Evolutionary conservation across 2,329 filamentous ascomycete species (phyloP).

Genomic region (Nemania sp.): DNA sequence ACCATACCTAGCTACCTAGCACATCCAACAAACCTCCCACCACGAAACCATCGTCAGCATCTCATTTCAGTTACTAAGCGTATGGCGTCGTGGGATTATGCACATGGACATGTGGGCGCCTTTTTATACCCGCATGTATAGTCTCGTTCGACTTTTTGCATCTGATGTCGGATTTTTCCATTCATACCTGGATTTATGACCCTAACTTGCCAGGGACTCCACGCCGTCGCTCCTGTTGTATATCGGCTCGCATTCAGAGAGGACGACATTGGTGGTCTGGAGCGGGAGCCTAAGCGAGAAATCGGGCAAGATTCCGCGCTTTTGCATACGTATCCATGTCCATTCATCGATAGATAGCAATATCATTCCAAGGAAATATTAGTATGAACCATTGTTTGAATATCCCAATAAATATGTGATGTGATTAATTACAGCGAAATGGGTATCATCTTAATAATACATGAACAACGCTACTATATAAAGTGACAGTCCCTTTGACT

Average conservation of each 20-base stretch:
- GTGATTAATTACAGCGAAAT: not conserved
- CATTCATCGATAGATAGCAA: constrained; percentile 25
- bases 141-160: constrained; percentile 5
- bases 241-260: not conserved
- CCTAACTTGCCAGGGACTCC: not conserved
- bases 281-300: constrained; percentile 4
- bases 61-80: constrained; percentile 30
- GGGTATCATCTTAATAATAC: constrained; percentile 18
- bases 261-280: not conserved
- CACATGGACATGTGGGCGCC: constrained; percentile 15
- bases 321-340: constrained; percentile 22
- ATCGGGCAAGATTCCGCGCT: not conserved
- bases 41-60: constrained; percentile 13
- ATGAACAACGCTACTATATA: not conserved
- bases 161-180: constrained; percentile 13
- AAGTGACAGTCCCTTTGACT: not conserved
- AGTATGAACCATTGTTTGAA: not conserved
- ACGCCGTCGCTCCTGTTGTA: not conserved
- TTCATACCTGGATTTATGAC: constrained; percentile 1
- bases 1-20: no score
- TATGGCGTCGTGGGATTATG: constrained; percentile 30
- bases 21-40: no score
- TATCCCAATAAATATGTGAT: constrained; percentile 2
- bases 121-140: constrained; percentile 25
- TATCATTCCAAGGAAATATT: constrained; percentile 16